phyloP scores from a whole-genome alignment of 192 early-diverging fungal species.

The Coemansia sp. region DNA sequence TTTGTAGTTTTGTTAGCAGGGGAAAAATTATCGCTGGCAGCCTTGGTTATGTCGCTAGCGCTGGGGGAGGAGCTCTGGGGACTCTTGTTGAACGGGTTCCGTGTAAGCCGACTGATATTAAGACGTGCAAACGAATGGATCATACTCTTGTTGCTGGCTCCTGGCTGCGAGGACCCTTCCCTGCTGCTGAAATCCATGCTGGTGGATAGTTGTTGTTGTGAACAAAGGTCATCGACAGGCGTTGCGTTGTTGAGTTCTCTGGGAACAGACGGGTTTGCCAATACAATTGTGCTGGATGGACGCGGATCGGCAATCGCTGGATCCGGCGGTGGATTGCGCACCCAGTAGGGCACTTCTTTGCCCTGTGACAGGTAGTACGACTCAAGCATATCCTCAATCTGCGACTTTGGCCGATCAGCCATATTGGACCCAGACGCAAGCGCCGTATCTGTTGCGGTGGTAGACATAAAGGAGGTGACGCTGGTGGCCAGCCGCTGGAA shows the following conservation, averaged over 20 bases:
- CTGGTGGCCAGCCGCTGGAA: constrained; percentile 25
- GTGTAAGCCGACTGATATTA: constrained; percentile 25
- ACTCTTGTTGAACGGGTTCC: constrained; percentile 14
- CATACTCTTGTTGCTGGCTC: constrained; percentile 14
- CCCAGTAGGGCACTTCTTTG: constrained; percentile 38
- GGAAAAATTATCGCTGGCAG: neutral
- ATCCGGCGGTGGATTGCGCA: constrained; percentile 35
- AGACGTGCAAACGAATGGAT: constrained; percentile 24
- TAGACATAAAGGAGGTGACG: constrained; percentile 29
- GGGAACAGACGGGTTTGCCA: neutral
- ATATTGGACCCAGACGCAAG: neutral
- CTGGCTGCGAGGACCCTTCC: constrained; percentile 17
- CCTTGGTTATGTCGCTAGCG: neutral
- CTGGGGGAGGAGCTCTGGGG: constrained; percentile 9
- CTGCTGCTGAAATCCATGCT: constrained; percentile 3
- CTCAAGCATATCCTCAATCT: constrained; percentile 50
- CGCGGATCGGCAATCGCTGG: constrained; percentile 12
- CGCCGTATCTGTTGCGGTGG: neutral
- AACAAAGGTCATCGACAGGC: neutral
- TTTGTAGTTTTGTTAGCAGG: neutral
- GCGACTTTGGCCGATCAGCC: constrained; percentile 21
- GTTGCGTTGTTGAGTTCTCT: neutral
- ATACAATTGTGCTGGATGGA: neutral
- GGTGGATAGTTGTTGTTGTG: neutral
- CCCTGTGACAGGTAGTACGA: constrained; percentile 45